These are phyloP conservation scores for Lizonia empirigonia DNA, from an alignment of 2,329 filamentous ascomycete species.

Conservation along the genomic window DNA sequence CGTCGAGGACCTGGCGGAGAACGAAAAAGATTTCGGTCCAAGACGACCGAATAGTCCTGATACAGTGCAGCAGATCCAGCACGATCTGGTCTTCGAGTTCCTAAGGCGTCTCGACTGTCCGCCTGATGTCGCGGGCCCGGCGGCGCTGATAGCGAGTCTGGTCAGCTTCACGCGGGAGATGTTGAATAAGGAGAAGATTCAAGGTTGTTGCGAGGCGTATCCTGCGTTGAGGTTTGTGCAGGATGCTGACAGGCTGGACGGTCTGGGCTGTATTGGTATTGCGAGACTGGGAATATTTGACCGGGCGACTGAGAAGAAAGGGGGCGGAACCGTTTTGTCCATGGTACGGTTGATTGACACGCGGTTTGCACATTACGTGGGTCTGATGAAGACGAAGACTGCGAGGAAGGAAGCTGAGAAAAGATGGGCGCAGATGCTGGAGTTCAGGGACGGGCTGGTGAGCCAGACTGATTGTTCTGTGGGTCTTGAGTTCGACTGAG, in stretches of 20 bases:
- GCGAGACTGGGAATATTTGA: slow-evolving; percentile 76
- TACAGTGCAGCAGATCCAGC: slow-evolving; percentile 49
- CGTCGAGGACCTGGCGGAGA: slow-evolving; percentile 24
- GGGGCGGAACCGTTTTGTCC: slow-evolving; percentile 46
- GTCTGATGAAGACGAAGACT: slow-evolving; percentile 29
- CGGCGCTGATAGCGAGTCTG: slow-evolving; percentile 72
- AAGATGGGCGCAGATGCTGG: slow-evolving; percentile 20
- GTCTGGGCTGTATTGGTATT: slow-evolving; percentile 82
- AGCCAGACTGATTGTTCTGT: slow-evolving; percentile 17
- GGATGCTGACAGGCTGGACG: slow-evolving; percentile 86
- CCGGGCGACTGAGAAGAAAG: slow-evolving; percentile 60
- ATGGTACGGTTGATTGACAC: slow-evolving; percentile 17
- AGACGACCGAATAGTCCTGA: not conserved
- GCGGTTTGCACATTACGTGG: slow-evolving; percentile 14
- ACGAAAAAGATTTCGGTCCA: slow-evolving; percentile 34
- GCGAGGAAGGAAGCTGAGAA: slow-evolving; percentile 23
- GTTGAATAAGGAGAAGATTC: slow-evolving; percentile 63
- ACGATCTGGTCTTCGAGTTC: slow-evolving; percentile 56
- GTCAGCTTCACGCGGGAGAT: slow-evolving; percentile 80
- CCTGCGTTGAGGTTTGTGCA: slow-evolving; percentile 84
- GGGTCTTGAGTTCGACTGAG: slow-evolving; percentile 8
- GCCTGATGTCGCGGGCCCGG: slow-evolving; percentile 63
- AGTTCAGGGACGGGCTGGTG: slow-evolving; percentile 13
- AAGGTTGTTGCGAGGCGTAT: slow-evolving; percentile 56
- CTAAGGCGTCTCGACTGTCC: slow-evolving; percentile 64